Conservation (phyloP, 176 grass and related monocot genomes). For the Alloteropsis semialata region DNA sequence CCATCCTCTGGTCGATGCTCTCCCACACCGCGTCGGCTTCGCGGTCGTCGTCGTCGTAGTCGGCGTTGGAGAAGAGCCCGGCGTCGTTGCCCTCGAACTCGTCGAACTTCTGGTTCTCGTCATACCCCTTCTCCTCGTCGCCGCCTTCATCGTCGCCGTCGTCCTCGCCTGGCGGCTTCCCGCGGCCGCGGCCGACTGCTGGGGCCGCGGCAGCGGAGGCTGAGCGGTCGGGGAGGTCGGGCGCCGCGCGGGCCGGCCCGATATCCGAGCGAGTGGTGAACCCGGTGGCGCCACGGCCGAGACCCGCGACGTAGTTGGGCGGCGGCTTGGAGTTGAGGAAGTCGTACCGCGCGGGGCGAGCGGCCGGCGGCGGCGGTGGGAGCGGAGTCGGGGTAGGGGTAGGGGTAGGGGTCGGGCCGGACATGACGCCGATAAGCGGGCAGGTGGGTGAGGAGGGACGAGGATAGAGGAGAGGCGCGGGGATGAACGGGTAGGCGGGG, state of each 20-base stretch:
- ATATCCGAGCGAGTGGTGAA: slow-evolving; percentile 95
- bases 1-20: slow-evolving; percentile 85
- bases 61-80: slow-evolving; percentile 82
- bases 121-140: slow-evolving; percentile 89
- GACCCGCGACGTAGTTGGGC: slow-evolving; percentile 78
- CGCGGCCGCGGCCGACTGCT: slow-evolving; percentile 64
- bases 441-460: slow-evolving; percentile 26
- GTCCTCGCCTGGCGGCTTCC: slow-evolving; percentile 68
- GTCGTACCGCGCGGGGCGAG: slow-evolving; percentile 58
- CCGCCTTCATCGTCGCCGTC: slow-evolving; percentile 67
- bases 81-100: slow-evolving; percentile 97
- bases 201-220: slow-evolving; percentile 42
- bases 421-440: slow-evolving; percentile 50
- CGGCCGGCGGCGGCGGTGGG: slow-evolving; percentile 26
- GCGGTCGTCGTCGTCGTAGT: slow-evolving; percentile 92
- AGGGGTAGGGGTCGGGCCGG: slow-evolving; percentile 14
- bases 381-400: slow-evolving; percentile 23
- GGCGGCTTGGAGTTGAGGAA: slow-evolving; percentile 94
- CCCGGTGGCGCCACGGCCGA: slow-evolving; percentile 92
- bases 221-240: slow-evolving; percentile 81
- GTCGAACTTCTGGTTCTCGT: slow-evolving; percentile 95
- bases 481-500: background rate
- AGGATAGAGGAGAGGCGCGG: slow-evolving; percentile 25
- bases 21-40: slow-evolving; percentile 95
- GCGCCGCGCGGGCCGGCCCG: slow-evolving; percentile 83